Evolutionary conservation across 78 protist genomes (phyloP).

Genomic region (Dictyostelium intermedium): DNA sequence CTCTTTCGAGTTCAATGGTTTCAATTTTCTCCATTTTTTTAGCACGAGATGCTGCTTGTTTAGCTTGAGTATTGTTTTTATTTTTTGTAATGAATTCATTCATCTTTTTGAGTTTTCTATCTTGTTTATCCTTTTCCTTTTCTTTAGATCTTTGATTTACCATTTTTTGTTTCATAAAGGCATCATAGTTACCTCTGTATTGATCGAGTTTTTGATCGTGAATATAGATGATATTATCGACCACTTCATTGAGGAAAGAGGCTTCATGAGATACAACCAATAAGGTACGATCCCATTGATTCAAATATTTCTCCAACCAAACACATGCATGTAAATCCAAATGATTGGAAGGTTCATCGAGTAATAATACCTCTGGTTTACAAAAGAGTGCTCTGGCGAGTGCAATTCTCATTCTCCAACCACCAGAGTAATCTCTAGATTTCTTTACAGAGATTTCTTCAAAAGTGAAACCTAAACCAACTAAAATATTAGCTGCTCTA

Average conservation of each 20-base stretch:
- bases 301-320: constrained; percentile 93
- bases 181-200: constrained; percentile 86
- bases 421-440: constrained; percentile 90
- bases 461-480: constrained; percentile 92
- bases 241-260: constrained; percentile 86
- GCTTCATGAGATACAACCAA: constrained; percentile 95
- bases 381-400: constrained; percentile 95
- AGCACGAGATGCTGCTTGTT: constrained; percentile 14
- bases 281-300: constrained; percentile 83
- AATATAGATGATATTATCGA: constrained; percentile 86
- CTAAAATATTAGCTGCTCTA: constrained; percentile 78
- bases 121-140: constrained; percentile 38
- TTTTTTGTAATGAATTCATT: constrained; percentile 51
- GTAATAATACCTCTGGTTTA: constrained; percentile 90
- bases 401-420: constrained; percentile 98
- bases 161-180: constrained; percentile 49
- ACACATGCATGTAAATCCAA: constrained; percentile 93
- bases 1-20: constrained; percentile 23
- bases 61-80: constrained; percentile 47
- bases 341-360: constrained; percentile 98
- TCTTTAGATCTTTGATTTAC: neutral
- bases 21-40: constrained; percentile 72
- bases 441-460: constrained; percentile 59
- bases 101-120: constrained; percentile 52
- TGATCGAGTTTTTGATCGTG: constrained; percentile 79